A percentile compares a stretch with the other conserved stretches of the same genome.
These are phyloP conservation scores for Phialemoniopsis sp. DNA, from an alignment of 2,329 filamentous ascomycete species.

Conservation along the genomic window DNA sequence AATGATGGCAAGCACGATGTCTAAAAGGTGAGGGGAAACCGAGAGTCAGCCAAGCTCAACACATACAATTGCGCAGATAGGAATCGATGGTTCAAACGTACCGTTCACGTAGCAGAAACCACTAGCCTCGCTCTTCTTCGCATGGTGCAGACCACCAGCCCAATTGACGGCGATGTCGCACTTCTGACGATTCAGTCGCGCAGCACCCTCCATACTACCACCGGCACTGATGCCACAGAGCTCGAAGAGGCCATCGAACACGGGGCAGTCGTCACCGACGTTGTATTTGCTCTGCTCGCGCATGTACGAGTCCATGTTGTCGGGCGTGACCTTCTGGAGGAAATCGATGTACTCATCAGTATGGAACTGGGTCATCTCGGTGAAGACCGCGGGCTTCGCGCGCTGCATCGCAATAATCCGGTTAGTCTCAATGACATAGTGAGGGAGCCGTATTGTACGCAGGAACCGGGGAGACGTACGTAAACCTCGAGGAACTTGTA, in stretches of 20 bases:
- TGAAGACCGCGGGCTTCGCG: constrained; percentile 79
- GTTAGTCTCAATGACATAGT: neutral
- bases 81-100: constrained; percentile 32
- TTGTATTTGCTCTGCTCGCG: constrained; percentile 94
- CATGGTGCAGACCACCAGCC: constrained; percentile 95
- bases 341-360: constrained; percentile 96
- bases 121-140: constrained; percentile 92
- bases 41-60: neutral
- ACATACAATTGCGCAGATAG: constrained; percentile 25
- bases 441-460: constrained; percentile 27
- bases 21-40: constrained; percentile 36
- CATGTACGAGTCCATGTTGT: constrained; percentile 94
- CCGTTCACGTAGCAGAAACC: constrained; percentile 99
- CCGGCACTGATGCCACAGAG: constrained; percentile 95
- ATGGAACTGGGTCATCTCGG: constrained; percentile 93
- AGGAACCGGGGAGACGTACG: constrained; percentile 54
- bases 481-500: constrained; percentile 98
- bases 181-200: constrained; percentile 83
- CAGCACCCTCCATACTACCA: constrained; percentile 89
- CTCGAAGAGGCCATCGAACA: constrained; percentile 96
- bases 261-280: constrained; percentile 92
- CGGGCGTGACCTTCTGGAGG: constrained; percentile 88
- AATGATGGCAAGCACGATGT: constrained; percentile 93
- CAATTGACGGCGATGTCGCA: constrained; percentile 98
- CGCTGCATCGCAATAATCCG: constrained; percentile 42